Percentiles rank a stretch among this genome's conserved stretches.
Conservation (phyloP, 129 eudicot genomes). For the Escallonia herrerae region DNA sequence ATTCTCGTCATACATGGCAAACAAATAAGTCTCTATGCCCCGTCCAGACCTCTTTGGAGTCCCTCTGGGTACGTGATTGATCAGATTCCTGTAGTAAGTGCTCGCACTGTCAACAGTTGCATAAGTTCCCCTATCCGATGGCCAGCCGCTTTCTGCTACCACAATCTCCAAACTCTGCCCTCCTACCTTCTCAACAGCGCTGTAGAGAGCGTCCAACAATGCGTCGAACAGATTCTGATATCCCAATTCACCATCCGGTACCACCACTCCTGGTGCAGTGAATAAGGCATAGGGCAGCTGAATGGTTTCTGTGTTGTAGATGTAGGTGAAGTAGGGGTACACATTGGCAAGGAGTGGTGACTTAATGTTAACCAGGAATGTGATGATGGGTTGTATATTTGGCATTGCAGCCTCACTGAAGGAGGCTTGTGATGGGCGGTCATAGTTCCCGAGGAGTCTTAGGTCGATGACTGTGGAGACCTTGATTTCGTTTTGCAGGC, state of each 20-base stretch:
- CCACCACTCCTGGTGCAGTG: slow-evolving; percentile 5
- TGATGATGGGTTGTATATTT: slow-evolving; percentile 26
- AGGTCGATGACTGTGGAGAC: too few species aligned
- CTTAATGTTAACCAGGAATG: slow-evolving; percentile 15
- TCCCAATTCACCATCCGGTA: neutral
- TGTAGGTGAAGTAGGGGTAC: slow-evolving; percentile 42
- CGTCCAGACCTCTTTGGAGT: slow-evolving; percentile 23
- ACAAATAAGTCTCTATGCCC: slow-evolving; percentile 28
- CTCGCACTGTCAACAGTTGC: slow-evolving; percentile 28
- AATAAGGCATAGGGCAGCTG: slow-evolving; percentile 33
- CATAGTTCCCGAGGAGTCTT: too few species aligned
- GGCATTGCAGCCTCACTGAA: slow-evolving; percentile 11
- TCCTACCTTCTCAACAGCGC: slow-evolving; percentile 32
- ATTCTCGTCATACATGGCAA: slow-evolving; percentile 39
- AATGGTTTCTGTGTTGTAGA: slow-evolving; percentile 3
- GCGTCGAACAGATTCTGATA: slow-evolving; percentile 52
- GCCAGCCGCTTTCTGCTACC: slow-evolving; percentile 66
- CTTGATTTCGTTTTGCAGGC: too few species aligned
- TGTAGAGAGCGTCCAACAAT: slow-evolving; percentile 28
- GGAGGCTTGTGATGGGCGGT: neutral
- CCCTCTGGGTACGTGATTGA: slow-evolving; percentile 20
- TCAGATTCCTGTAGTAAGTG: slow-evolving; percentile 34
- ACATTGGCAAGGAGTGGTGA: slow-evolving; percentile 44
- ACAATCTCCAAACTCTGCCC: slow-evolving; percentile 25
- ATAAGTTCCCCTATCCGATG: slow-evolving; percentile 17